These are phyloP conservation scores for Herpetospermum pedunculosum DNA, from an alignment of 306 rosid genomes.

Conservation along the genomic window DNA sequence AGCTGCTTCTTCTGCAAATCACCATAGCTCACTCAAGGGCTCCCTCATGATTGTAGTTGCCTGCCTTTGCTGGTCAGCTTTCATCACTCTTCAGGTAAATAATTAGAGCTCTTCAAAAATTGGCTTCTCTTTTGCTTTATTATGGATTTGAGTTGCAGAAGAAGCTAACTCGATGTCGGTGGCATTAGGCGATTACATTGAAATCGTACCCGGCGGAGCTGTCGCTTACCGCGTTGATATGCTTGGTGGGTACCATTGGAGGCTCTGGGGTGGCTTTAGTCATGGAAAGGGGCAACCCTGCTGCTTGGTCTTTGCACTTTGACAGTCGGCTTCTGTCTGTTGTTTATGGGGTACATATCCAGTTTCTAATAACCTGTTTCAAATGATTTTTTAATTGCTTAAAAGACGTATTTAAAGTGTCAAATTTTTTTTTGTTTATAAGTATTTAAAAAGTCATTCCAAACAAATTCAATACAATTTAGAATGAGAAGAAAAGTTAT, in stretches of 20 bases:
- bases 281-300: conserved; percentile 31
- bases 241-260: conserved; percentile 27
- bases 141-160: not conserved
- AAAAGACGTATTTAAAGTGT: too few relatives aligned
- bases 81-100: conserved; percentile 26
- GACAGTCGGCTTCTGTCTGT: conserved; percentile 23
- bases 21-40: conserved; percentile 26
- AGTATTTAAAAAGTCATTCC: too few relatives aligned
- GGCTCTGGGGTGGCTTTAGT: conserved; percentile 20
- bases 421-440: too few relatives aligned
- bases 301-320: conserved; percentile 36
- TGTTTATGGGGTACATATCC: too few relatives aligned
- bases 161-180: not conserved
- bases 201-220: conserved; percentile 37
- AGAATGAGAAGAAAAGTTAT: too few relatives aligned
- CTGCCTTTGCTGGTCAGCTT: conserved; percentile 40
- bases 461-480: too few relatives aligned
- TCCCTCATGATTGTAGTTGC: conserved; percentile 26
- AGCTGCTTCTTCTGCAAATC: not conserved
- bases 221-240: conserved; percentile 38
- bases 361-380: too few relatives aligned
- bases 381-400: too few relatives aligned
- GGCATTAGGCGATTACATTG: conserved; percentile 33
- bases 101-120: not conserved
- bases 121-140: not conserved